Base-by-base conservation (phyloP, 768 basidiomycete species). In the Mycena indigotica region DNA sequence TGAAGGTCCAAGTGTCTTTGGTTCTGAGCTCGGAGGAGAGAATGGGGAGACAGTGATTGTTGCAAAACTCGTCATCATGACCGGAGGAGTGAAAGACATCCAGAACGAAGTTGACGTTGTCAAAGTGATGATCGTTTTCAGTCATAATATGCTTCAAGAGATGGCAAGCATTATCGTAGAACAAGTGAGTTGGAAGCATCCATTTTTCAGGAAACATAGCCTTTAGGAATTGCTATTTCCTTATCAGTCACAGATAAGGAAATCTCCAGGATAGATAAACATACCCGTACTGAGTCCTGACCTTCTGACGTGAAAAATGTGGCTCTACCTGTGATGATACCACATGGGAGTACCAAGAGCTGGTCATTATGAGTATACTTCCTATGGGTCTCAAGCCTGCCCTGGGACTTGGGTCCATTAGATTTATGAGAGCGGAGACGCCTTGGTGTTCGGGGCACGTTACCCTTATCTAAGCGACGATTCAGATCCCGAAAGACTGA, bases 351-450 rank as follows among this genome's bases (percentile, higher is more conserved):
- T 28, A 68, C 64, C 21, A 64, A 55, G 2, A 70, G 26, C 55
- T 72, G 67, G 45, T 72, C 69, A 48, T 72, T 72, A 50, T 72
- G 72, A 1, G 72, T 75, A 2, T 64, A 53, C 23, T 63, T 57
- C 13, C 69, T 52, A 6, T 5, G 6, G 8, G 41, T 44, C 41
- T 44, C 15, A 8, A 44, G 41, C 41, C 23, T 15, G 12, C 41
- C 41, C n/a, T 6, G 15, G 15, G 12, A 15, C 41, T 44, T 44
- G 41, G 41, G 15, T 16, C 8, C 41, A 12, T 12, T 38, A 38
- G 35, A n/a, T n/a, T n/a, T n/a, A n/a, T n/a, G n/a, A n/a, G n/a
- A n/a, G n/a, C n/a, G n/a, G n/a, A n/a, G n/a, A n/a, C n/a, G n/a
- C 35, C 35, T 38, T 38, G 35, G 35, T n/a, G n/a, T n/a, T n/a